Conservation (phyloP, 129 eudicot species). For the Centaurea solstitialis region DNA sequence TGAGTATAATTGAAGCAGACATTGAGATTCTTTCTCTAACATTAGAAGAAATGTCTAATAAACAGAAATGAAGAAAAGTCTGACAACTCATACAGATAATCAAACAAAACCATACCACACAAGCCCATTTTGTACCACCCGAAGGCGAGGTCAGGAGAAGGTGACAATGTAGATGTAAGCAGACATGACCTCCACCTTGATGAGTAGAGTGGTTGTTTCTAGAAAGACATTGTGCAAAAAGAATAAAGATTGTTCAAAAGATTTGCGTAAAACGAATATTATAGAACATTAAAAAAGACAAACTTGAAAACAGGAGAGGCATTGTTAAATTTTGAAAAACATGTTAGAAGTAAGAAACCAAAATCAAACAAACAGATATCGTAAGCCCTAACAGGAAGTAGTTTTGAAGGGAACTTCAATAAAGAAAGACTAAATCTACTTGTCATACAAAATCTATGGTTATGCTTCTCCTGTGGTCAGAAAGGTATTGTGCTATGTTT, state of each 20-base stretch:
- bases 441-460: not conserved
- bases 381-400: not conserved
- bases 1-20: not conserved
- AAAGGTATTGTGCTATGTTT: not conserved
- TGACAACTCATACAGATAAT: not conserved
- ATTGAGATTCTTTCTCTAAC: not conserved
- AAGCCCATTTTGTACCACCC: not conserved
- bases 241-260: not conserved
- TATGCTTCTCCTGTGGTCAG: not conserved
- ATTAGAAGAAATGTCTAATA: not conserved
- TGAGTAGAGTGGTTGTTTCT: not conserved
- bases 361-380: not conserved
- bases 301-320: not conserved
- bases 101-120: not conserved
- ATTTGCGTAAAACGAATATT: not conserved
- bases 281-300: not conserved
- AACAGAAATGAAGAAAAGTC: not conserved
- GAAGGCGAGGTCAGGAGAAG: not conserved
- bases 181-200: not conserved
- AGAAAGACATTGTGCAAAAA: not conserved
- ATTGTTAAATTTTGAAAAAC: not conserved
- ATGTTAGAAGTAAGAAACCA: not conserved
- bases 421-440: not conserved
- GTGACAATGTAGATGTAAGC: not conserved
- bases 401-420: not conserved